Base-by-base conservation (phyloP, 148 eudicot species). In the Rhododendron mucronatum region DNA sequence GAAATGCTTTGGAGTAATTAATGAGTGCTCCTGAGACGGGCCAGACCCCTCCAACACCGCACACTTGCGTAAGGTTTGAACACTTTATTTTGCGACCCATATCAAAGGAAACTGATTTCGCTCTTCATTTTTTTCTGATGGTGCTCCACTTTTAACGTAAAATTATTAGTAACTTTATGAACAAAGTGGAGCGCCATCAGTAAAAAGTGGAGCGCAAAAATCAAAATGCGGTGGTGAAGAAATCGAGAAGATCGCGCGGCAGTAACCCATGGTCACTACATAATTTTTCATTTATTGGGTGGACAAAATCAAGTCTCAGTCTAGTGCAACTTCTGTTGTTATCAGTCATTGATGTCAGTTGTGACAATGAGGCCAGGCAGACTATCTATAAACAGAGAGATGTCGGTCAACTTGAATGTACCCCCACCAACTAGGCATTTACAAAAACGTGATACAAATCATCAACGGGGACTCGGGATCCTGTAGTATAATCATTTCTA, bases 161-260 rank as follows among this genome's bases (percentile, higher is more conserved):
- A 39, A 4, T 39, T 39, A 39, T 1, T 33, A 33, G 35, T 33
- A 33, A 33, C 7, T 39, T 5, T 0, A 39, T 39, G 0, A 39
- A 39, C 0, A 39, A 39, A 41, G 45, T 41, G 0, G 1, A 41
- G 1, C 45, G 8, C 1, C 1, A 41, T 5, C 44, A 5, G 7
- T 41, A 5, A 41, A 41, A 41, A 41, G 0, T 41, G 1, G 0
- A 41, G 0, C 7, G 1, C 0, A 0, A 41, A 41, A 41, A 41
- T 41, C 45, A 41, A 41, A 41, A 41, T 41, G 45, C 7, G 7
- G 45, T 6, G 45, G 45, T 6, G 16, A 55, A 18, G 23, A 7
- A 55, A 55, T 55, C 61, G 21, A 55, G 21, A 18, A 16, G 7
- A 16, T 55, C 21, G 16, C 21, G 61, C 23, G 7, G 21, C 1